Evolutionary conservation across 768 basidiomycete species (phyloP).

Genomic region (Phaffia australis): DNA sequence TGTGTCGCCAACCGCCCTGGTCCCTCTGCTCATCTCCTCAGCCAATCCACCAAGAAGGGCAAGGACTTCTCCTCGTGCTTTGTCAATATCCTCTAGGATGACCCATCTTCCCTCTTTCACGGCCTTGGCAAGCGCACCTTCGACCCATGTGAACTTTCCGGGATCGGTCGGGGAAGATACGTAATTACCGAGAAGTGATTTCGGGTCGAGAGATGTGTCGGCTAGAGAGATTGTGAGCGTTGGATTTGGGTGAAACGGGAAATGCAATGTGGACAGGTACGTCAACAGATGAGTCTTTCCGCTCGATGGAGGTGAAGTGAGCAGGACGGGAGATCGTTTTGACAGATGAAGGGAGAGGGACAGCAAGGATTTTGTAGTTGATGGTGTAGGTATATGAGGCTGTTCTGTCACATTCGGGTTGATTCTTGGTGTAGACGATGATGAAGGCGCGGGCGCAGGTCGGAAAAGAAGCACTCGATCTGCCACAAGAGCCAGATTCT

Average conservation of each 20-base stretch:
- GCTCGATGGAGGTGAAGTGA: slow-evolving; percentile 75
- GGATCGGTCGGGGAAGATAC: slow-evolving; percentile 70
- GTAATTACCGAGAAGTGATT: slow-evolving; percentile 85
- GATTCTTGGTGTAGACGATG: slow-evolving; percentile 21
- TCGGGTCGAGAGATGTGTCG: slow-evolving; percentile 88
- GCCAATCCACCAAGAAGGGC: slow-evolving; percentile 74
- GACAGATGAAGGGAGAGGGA: slow-evolving; percentile 55
- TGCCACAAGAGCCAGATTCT: slow-evolving; percentile 48
- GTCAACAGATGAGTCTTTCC: slow-evolving; percentile 74
- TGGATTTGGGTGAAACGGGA: slow-evolving; percentile 52
- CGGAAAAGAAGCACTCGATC: slow-evolving; percentile 40
- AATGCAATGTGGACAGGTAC: slow-evolving; percentile 59
- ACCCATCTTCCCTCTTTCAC: slow-evolving; percentile 87
- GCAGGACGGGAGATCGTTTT: slow-evolving; percentile 60
- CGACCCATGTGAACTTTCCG: slow-evolving; percentile 91
- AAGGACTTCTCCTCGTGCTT: slow-evolving; percentile 77
- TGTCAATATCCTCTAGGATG: slow-evolving; percentile 83
- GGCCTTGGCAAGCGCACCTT: slow-evolving; percentile 80
- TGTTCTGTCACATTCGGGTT: background rate
- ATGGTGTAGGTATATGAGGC: slow-evolving; percentile 50
- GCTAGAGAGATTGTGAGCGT: slow-evolving; percentile 80
- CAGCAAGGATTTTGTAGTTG: slow-evolving; percentile 51
- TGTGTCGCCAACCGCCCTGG: slow-evolving; percentile 58
- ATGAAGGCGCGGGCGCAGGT: slow-evolving; percentile 22
- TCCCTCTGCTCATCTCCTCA: slow-evolving; percentile 49